These are phyloP conservation scores for Aphanomyces astaci DNA, from an alignment of 352 stramenopile genomes.

Conservation along the genomic window DNA sequence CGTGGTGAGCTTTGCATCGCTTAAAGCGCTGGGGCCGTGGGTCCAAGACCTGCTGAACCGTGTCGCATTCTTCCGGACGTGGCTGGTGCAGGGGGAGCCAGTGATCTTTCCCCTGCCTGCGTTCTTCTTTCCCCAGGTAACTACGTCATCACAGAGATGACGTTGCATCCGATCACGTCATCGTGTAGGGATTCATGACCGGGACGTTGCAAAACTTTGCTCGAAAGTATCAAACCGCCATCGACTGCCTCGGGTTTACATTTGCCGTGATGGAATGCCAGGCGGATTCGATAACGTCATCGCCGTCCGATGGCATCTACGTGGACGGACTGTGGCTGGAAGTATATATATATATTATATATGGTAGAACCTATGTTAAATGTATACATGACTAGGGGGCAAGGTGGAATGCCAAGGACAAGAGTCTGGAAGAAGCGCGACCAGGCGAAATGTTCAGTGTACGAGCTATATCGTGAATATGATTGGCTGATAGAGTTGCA, in stretches of 20 bases:
- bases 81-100: conserved; percentile 87
- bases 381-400: conserved; percentile 71
- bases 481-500: neutral
- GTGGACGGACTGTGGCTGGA: conserved; percentile 85
- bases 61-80: conserved; percentile 88
- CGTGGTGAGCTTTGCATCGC: conserved; percentile 85
- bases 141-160: neutral
- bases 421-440: conserved; percentile 70
- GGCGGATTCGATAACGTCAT: conserved; percentile 42
- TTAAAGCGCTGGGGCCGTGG: conserved; percentile 90
- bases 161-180: neutral
- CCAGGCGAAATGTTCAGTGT: conserved; percentile 88
- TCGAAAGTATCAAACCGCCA: conserved; percentile 91
- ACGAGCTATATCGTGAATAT: neutral
- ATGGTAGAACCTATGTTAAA: no score
- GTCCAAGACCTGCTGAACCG: conserved; percentile 83
- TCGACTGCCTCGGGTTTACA: conserved; percentile 90
- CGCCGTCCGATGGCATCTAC: conserved; percentile 87
- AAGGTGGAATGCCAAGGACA: conserved; percentile 67
- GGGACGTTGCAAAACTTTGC: conserved; percentile 92
- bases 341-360: no score
- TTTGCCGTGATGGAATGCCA: conserved; percentile 74
- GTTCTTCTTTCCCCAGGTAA: conserved; percentile 92
- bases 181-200: conserved; percentile 87
- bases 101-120: conserved; percentile 85